A percentile compares a stretch with the other conserved stretches of the same genome.
phyloP scores from a whole-genome alignment of 495 filamentous ascomycete species.

The Annulohypoxylon stygium region DNA sequence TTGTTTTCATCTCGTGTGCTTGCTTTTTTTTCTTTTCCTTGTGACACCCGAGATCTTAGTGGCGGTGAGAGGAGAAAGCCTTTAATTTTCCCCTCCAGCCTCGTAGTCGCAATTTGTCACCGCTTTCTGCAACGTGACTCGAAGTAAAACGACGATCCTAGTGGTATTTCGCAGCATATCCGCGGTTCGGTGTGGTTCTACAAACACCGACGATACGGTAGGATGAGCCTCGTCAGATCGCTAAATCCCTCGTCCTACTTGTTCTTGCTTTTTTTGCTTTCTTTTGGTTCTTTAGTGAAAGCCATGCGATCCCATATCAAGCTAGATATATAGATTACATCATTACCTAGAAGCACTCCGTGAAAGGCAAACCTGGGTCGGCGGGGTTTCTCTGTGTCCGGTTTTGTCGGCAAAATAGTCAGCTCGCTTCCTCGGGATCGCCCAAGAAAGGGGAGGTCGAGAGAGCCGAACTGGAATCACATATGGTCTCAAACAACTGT shows the following conservation, averaged over 20 bases:
- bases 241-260: background rate
- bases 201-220: slow-evolving; percentile 16
- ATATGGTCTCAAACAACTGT: background rate
- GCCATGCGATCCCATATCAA: background rate
- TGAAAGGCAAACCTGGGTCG: background rate
- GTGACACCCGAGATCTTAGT: slow-evolving; percentile 26
- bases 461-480: background rate
- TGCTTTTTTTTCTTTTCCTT: background rate
- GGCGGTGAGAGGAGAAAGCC: slow-evolving; percentile 32
- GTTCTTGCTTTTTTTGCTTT: background rate
- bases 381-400: background rate
- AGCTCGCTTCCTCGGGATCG: background rate
- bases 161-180: background rate
- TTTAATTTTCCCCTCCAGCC: background rate
- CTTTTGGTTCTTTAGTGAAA: background rate
- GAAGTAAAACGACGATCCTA: slow-evolving; percentile 23
- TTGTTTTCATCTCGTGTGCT: background rate
- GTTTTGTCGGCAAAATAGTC: background rate
- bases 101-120: slow-evolving; percentile 19
- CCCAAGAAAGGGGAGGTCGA: background rate
- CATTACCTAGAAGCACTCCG: background rate
- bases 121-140: slow-evolving; percentile 22
- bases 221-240: background rate
- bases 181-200: slow-evolving; percentile 17
- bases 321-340: background rate